Conservation (phyloP, 139 green algal species). For the Picocystis salinarum region DNA sequence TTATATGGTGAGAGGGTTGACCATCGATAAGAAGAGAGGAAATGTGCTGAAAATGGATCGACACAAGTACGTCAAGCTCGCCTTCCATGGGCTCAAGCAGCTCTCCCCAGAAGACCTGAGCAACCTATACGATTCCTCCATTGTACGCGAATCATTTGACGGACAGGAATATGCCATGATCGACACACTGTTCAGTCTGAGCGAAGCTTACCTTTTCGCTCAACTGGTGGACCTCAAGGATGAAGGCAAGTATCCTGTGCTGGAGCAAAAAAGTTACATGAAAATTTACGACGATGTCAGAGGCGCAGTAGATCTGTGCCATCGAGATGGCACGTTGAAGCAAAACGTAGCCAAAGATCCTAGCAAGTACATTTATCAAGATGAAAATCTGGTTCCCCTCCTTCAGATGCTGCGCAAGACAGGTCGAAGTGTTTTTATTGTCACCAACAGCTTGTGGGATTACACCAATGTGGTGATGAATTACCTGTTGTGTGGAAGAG, state of each 20-base stretch:
- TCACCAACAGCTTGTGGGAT: conserved; percentile 91
- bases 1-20: conserved; percentile 73
- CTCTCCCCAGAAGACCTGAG: conserved; percentile 44
- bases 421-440: conserved; percentile 48
- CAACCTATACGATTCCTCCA: conserved; percentile 23
- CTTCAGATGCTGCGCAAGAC: conserved; percentile 42
- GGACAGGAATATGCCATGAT: conserved; percentile 46
- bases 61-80: conserved; percentile 97
- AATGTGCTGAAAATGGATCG: conserved; percentile 77
- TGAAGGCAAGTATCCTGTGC: not conserved
- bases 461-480: conserved; percentile 99
- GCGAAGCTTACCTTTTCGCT: conserved; percentile 64
- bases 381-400: conserved; percentile 37
- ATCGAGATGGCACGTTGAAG: conserved; percentile 87
- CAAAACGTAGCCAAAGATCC: conserved; percentile 65
- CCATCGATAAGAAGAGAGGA: conserved; percentile 73
- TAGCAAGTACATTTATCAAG: conserved; percentile 45
- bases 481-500: conserved; percentile 37
- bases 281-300: conserved; percentile 62
- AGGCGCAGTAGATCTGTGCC: conserved; percentile 85
- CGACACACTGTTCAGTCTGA: conserved; percentile 88
- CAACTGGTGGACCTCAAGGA: conserved; percentile 42
- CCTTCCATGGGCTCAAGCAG: conserved; percentile 75
- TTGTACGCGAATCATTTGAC: conserved; percentile 10
- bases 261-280: conserved; percentile 1